These are phyloP conservation scores for Cnidoscolus chayamansa DNA, from an alignment of 441 rosid genomes.

Conservation along the genomic window DNA sequence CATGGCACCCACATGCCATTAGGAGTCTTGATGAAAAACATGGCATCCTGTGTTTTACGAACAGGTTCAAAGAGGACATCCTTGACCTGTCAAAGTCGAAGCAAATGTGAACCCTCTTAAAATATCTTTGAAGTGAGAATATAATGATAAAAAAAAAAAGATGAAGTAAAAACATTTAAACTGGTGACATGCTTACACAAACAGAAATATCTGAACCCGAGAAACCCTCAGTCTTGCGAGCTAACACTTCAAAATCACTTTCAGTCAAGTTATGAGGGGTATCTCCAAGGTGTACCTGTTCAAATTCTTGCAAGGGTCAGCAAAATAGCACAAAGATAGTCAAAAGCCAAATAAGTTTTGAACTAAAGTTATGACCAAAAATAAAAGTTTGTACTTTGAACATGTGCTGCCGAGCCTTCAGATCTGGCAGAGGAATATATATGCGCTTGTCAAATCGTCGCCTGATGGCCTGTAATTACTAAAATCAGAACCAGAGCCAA, in stretches of 20 bases:
- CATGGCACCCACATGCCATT: conserved; percentile 88
- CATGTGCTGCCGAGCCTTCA: conserved; percentile 95
- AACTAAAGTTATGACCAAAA: background rate
- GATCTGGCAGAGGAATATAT: conserved; percentile 95
- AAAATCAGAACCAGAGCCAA: conserved; percentile 31
- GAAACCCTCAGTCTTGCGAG: conserved; percentile 79
- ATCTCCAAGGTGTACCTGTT: conserved; percentile 95
- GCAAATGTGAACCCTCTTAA: background rate
- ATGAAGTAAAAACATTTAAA: conserved; percentile 8
- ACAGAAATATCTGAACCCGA: conserved; percentile 98
- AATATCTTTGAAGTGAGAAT: background rate
- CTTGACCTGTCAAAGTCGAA: conserved; percentile 58
- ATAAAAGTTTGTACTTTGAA: conserved; percentile 65
- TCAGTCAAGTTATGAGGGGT: conserved; percentile 93
- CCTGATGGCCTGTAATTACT: conserved; percentile 76
- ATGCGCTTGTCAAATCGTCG: conserved; percentile 99
- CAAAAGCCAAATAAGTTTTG: conserved; percentile 1
- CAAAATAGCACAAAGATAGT: conserved; percentile 1
- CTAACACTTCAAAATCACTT: conserved; percentile 88
- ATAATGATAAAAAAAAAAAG: background rate
- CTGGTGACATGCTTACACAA: conserved; percentile 61
- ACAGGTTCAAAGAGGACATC: conserved; percentile 98
- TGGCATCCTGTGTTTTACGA: conserved; percentile 97
- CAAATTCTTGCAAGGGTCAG: conserved; percentile 17
- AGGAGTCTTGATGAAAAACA: conserved; percentile 69